Base-by-base conservation (phyloP, 139 green algal species). In the Chlamydomonas sp. region DNA sequence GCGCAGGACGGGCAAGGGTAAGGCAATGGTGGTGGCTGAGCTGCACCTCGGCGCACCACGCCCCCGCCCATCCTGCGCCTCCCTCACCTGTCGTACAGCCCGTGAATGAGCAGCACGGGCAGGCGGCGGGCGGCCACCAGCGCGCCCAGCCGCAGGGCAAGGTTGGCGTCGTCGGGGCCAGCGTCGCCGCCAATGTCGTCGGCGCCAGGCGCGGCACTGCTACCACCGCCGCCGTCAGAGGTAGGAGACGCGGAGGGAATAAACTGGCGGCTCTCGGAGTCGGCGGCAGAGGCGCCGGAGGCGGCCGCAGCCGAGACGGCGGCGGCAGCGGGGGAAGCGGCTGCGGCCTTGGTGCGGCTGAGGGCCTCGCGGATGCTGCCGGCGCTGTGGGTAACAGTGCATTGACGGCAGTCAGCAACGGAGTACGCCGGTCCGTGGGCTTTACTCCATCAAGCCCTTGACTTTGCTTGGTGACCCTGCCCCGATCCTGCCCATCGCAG, bases 71-170 rank as follows among this genome's bases (percentile, higher is more conserved):
- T 98, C 59, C 75, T 89, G 31, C 89, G 59, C 49, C 96, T 96
- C 57, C 98, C 94, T 63, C 98, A 84, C 58, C 68, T 86, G 88
- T 99, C 96, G 58, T 90, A 58, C n/a, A 69, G 67, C 61, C 96
- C 96, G 85, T 98, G 96, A 8, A 98, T 79, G 71, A 98, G 95
- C 68, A 98, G 91, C 64, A 97, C 92, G 7, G 90, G 90, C 12
- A 94, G 77, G 8, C 74, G 61, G 15, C 49, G 61, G 12, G 61
- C 66, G 0, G 67, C 78, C 0, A 90, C 85, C 57, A 83, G 89
- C 14, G 79, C 75, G 9, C 85, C 87, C 77, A 95, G 89, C 9
- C 91, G 89, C 71, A 85, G 71, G 0, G 93, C 93, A 57, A 95
- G 82, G 6, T 87, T 81, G 20, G 89, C 84, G 61, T 92, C 88